phyloP scores from a whole-genome alignment of 2,329 filamentous ascomycete genomes.

The Aspergillus transmontanensis region DNA sequence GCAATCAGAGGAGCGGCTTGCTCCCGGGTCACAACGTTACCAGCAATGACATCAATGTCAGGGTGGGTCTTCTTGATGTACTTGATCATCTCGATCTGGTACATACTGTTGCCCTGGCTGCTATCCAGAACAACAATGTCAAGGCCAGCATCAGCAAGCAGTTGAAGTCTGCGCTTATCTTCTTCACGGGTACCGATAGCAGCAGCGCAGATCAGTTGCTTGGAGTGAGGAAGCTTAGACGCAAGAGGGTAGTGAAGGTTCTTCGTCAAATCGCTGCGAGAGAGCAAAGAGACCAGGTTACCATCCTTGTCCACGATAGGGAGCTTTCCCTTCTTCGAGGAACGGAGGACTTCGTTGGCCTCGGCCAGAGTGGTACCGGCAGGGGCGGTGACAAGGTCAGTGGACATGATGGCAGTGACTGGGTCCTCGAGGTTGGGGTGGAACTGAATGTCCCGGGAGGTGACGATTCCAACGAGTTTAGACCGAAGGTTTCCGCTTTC shows the following conservation, averaged over 20 bases:
- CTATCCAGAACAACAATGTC: slow-evolving; percentile 95
- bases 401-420: slow-evolving; percentile 92
- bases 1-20: slow-evolving; percentile 91
- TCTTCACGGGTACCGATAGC: slow-evolving; percentile 93
- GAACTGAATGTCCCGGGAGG: slow-evolving; percentile 97
- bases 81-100: slow-evolving; percentile 98
- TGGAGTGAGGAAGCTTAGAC: slow-evolving; percentile 93
- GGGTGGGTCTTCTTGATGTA: slow-evolving; percentile 89
- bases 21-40: slow-evolving; percentile 97
- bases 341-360: slow-evolving; percentile 89
- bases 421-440: slow-evolving; percentile 72
- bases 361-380: slow-evolving; percentile 81
- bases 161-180: slow-evolving; percentile 82
- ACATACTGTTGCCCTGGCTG: slow-evolving; percentile 97
- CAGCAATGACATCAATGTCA: slow-evolving; percentile 88
- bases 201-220: slow-evolving; percentile 94
- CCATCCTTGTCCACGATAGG: slow-evolving; percentile 82
- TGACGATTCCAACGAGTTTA: slow-evolving; percentile 96
- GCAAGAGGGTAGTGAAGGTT: slow-evolving; percentile 96
- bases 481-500: slow-evolving; percentile 91
- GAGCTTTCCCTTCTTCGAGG: slow-evolving; percentile 98
- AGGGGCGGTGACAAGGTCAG: slow-evolving; percentile 84
- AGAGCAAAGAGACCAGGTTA: slow-evolving; percentile 90
- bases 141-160: slow-evolving; percentile 90
- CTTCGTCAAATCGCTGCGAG: slow-evolving; percentile 95